Evolutionary conservation across 495 filamentous ascomycete genomes (phyloP), one percentile per base, ranked within the genome.

Genomic region (Talaromyces adpressus): DNA sequence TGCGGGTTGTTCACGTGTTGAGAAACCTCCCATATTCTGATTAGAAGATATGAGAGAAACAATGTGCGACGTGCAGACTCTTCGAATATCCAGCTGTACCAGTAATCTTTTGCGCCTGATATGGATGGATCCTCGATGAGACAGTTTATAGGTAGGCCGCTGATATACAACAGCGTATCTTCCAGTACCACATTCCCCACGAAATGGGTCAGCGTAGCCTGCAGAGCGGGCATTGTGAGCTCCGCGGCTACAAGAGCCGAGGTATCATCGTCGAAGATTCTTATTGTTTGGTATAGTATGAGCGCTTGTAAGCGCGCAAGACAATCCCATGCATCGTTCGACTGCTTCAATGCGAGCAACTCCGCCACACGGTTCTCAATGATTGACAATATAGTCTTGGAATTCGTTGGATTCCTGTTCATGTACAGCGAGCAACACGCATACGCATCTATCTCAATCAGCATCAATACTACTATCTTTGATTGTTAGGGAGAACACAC

Each of bases 201-300:
- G 20, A 62, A 49, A 32, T 47, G 25, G 2, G 27, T 49, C 6
- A 62, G 20, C 0, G 70, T 62, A 18, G 65, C 64, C 59, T 71
- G 67, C 11, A 86, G 71, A 20, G 75, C 74, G 0, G 76, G 69
- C 18, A 82, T 79, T 18, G 78, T 67, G 20, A 67, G 54, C 60
- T 84, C 82, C 20, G 82, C 79, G 23, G 77, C 67, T 2, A 75
- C 72, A 6, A 78, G 75, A 53, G 77, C 75, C 34, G 79, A 74
- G 56, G 85, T 77, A 66, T 85, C 80, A 29, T 80, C 82, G 66
- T 86, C 83, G 64, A 85, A 85, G 18, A 88, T 72, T 11, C 79
- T 75, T 63, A 87, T 82, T 54, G 85, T 76, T 62, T 70, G 65
- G 54, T 74, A 68, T 47, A 75, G 34, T 64, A 79, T 64, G 61